phyloP scores from a whole-genome alignment of 345 rosid genomes.

The Eucalyptus erythrocorys region DNA sequence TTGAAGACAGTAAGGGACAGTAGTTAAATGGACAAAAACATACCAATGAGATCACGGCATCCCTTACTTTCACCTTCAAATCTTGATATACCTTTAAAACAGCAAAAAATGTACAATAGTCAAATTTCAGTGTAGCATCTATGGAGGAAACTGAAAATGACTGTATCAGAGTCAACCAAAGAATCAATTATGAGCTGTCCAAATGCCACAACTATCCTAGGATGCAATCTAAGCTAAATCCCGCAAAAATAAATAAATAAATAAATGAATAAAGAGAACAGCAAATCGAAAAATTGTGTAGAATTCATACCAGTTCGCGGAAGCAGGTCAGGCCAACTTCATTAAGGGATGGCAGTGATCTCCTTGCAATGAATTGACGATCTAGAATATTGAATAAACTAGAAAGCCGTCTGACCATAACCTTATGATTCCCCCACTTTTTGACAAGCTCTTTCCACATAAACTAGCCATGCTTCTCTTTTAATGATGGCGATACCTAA shows the following conservation, averaged over 20 bases:
- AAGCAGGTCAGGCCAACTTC: constrained; percentile 48
- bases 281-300: too few relatives aligned
- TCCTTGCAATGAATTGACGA: constrained; percentile 33
- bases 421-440: constrained; percentile 48
- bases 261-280: neutral
- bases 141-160: neutral
- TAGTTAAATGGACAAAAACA: neutral
- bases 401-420: constrained; percentile 48
- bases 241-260: neutral
- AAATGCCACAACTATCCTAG: neutral
- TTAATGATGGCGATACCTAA: constrained; percentile 38
- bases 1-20: neutral
- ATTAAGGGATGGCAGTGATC: constrained; percentile 32
- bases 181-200: neutral
- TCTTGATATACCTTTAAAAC: constrained; percentile 29
- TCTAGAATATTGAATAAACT: constrained; percentile 46
- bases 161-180: too few relatives aligned
- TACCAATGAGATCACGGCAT: constrained; percentile 47
- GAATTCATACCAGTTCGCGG: constrained; percentile 27
- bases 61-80: constrained; percentile 21
- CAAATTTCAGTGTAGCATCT: neutral
- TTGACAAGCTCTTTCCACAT: constrained; percentile 40
- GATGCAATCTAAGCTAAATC: neutral
- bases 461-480: constrained; percentile 42
- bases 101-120: neutral